Evolutionary conservation across 163 green algal genomes (phyloP), one percentile per base, ranked within the genome.

Genomic region (Coccomyxa subellipsoidea): DNA sequence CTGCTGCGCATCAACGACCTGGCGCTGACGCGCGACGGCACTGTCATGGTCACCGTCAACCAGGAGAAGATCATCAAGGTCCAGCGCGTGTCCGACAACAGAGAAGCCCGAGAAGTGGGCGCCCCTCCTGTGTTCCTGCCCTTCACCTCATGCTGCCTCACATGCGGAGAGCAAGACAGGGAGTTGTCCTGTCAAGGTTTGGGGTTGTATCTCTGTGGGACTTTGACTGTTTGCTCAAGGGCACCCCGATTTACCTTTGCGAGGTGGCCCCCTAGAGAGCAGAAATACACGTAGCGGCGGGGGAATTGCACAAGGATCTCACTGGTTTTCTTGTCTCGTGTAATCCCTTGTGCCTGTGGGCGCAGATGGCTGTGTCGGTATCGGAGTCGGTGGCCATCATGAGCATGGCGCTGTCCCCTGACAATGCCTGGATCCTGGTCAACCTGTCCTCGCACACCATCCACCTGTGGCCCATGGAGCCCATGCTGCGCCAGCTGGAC

Each of bases 391-490:
- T 38, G 36, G 53, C 89, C 7, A 93, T 98, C 66, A 97, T 90
- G 25, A 94, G 88, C 80, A 81, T 98, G 7, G 83, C 87, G 27
- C 81, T 95, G 1, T 92, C 87, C 31, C 69, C 85, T 21, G 92
- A 96, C 85, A 85, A 87, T n/a, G 77, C 82, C 23, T 89, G 89
- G 81, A 82, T 98, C 73, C 85, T 96, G 35, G 88, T 93, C 36
- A 94, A 95, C 72, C 86, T 96, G 10, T 38, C 82, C 9, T 84
- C 85, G 66, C 85, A 90, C 78, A 85, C 79, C 18, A 87, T 95
- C 75, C 91, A 96, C 86, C 81, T 94, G 32, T 96, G 93, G 93
- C 80, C 86, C 54, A 37, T 95, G 39, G 84, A 75, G 38, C n/a
- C 27, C 53, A 66, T 77, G 37, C 75, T 83, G 32, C 38, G 18